Evolutionary conservation across 2,329 filamentous ascomycete genomes (phyloP).

Genomic region (Ophiostoma fasciatum): DNA sequence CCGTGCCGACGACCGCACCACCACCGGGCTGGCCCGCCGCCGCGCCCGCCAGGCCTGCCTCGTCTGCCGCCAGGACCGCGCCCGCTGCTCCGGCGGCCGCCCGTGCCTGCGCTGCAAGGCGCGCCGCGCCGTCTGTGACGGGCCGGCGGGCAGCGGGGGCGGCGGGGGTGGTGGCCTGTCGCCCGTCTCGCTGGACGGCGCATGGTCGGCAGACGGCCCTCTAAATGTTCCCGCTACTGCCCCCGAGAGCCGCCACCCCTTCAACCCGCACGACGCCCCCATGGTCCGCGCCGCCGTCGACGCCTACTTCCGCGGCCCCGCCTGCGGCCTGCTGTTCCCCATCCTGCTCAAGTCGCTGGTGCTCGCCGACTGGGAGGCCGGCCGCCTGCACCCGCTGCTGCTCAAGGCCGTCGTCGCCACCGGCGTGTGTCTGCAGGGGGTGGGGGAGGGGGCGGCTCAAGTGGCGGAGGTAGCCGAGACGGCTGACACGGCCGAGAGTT

Average conservation of each 20-base stretch:
- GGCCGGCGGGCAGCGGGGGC: too few species aligned
- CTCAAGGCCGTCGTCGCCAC: slow-evolving; percentile 12
- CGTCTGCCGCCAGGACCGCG: slow-evolving; percentile 20
- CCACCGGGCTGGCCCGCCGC: slow-evolving; percentile 17
- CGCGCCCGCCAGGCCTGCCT: slow-evolving; percentile 17
- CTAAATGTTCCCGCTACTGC: too few species aligned
- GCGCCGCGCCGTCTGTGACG: neutral
- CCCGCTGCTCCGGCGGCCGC: slow-evolving; percentile 20
- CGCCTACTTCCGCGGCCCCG: slow-evolving; percentile 13
- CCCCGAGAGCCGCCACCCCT: too few species aligned
- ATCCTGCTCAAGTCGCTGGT: slow-evolving; percentile 14
- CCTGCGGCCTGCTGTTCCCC: slow-evolving; percentile 9
- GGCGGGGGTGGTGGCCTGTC: too few species aligned
- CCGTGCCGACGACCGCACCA: slow-evolving; percentile 10
- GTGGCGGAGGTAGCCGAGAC: too few species aligned
- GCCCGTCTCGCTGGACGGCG: neutral
- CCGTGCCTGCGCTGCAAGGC: slow-evolving; percentile 20
- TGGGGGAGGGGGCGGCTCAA: too few species aligned
- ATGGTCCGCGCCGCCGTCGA: slow-evolving; percentile 9
- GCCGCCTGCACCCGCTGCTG: slow-evolving; percentile 10
- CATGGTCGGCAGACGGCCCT: too few species aligned
- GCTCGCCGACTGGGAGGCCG: slow-evolving; percentile 14
- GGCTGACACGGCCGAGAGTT: too few species aligned
- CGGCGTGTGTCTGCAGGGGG: neutral
- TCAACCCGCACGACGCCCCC: neutral